Evolutionary conservation across 2,329 filamentous ascomycete species (phyloP).

Genomic region (Pseudogymnoascus sp.): DNA sequence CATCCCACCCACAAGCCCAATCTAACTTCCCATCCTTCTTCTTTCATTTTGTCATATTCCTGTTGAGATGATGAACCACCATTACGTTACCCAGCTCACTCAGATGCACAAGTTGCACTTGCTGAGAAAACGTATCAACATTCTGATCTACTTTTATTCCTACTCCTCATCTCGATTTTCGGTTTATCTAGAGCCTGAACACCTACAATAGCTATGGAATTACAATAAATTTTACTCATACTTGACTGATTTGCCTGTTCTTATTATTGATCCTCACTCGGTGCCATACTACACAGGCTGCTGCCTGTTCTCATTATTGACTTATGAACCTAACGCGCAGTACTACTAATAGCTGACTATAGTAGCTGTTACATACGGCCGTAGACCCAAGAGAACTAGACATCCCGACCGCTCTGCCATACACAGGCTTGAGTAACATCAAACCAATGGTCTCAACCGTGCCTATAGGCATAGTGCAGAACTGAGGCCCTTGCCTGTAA

Average conservation of each 20-base stretch:
- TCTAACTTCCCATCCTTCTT: neutral
- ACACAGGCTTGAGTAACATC: no score
- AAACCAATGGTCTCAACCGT: no score
- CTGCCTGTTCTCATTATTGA: neutral
- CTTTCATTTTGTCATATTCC: neutral
- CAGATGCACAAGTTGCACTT: conserved; percentile 8
- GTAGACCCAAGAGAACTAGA: no score
- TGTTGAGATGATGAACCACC: conserved; percentile 7
- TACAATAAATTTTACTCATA: neutral
- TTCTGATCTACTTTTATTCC: neutral
- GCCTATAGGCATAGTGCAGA: no score
- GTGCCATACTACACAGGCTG: no score
- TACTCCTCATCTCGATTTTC: neutral
- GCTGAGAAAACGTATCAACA: conserved; percentile 9
- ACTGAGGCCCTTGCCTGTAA: no score
- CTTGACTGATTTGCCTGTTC: neutral
- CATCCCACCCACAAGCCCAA: neutral
- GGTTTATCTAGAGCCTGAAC: neutral
- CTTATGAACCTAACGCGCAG: neutral
- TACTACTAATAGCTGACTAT: no score
- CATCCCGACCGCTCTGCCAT: no score
- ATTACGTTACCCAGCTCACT: conserved; percentile 10
- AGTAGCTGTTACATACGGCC: no score
- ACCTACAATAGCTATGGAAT: neutral
- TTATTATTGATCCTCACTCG: neutral